Percentiles rank a stretch among this genome's conserved stretches.
Conservation (phyloP, 2,329 filamentous ascomycete genomes). For the Paraphoma chrysanthemicola region DNA sequence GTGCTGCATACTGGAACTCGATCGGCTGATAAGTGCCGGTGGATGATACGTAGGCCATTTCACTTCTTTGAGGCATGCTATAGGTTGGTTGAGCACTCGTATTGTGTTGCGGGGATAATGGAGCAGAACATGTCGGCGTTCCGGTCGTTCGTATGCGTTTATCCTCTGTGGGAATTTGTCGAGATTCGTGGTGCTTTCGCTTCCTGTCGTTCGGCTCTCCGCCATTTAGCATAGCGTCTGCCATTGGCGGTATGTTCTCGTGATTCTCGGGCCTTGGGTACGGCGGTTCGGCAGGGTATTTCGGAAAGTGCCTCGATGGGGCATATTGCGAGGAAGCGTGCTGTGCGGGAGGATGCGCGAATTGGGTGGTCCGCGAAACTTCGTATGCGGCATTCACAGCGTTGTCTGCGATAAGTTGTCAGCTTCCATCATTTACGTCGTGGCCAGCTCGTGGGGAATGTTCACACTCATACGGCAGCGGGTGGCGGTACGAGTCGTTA, state of each 20-base stretch:
- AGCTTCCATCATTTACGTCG: background rate
- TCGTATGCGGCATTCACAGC: background rate
- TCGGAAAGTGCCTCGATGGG: background rate
- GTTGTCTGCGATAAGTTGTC: background rate
- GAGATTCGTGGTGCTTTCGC: conserved; percentile 8
- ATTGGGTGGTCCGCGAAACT: background rate
- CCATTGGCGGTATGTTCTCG: background rate
- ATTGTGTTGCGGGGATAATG: background rate
- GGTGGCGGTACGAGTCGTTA: conserved; percentile 2
- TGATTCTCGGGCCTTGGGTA: conserved; percentile 1
- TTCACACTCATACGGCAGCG: conserved; percentile 1
- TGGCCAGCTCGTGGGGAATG: background rate
- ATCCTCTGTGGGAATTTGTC: background rate
- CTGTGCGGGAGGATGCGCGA: too few species aligned
- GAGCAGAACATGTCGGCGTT: background rate
- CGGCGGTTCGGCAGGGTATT: background rate
- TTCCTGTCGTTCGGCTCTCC: background rate
- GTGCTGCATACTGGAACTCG: background rate
- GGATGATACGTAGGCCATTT: background rate
- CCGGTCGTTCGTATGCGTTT: background rate
- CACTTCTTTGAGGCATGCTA: background rate
- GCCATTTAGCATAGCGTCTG: too few species aligned
- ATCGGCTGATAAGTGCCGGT: background rate
- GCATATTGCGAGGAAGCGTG: background rate
- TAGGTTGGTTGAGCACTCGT: background rate